Base-by-base conservation (phyloP, 495 filamentous ascomycete species). In the Penicillium nucicola region DNA sequence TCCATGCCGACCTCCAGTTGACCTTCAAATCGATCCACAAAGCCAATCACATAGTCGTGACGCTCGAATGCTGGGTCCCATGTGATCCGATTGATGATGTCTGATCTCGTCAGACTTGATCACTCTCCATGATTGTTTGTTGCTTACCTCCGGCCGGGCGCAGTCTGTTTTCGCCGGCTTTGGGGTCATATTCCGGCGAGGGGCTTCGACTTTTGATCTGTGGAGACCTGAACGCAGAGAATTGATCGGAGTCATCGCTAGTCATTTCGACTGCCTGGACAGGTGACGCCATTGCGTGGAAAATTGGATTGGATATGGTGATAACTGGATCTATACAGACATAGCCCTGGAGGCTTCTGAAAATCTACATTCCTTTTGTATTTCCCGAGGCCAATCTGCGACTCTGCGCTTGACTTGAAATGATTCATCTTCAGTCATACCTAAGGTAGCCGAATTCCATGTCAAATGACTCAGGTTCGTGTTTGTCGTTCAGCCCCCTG, bases 1-100 rank as follows among this genome's bases (percentile, higher is more conserved):
- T 77, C 77, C 8, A 90, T 65, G 5, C 69, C 59, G 45, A 82
- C 79, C 65, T 92, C 87, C 57, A 79, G 73, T 9, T 74, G 70
- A 0, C 87, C 88, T 8, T 78, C 53, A 48, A 90, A 91, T 11
- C 89, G 77, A 57, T 93, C 89, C 45, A 85, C 77, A 53, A 92
- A 92, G 0, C 84, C 89, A 36, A 92, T 78, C 6, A 89, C 55
- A 60, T 81, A 90, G 42, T 91, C 78, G n/a, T 61, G 56, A 23
- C 70, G 74, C 35, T 85, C 74, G n/a, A 86, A 71, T 6, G 54
- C 65, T 9, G 78, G 66, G 49, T 92, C 89, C 84, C 88, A 90
- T 3, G 79, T 81, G 12, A 93, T 72, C 10, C 88, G 82, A 48
- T 83, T 87, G 45, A 92, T 79, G 11, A 91, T 75, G 55, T 93